Base-by-base conservation (phyloP, 2,329 filamentous ascomycete genomes). In the Alternaria arborescens region DNA sequence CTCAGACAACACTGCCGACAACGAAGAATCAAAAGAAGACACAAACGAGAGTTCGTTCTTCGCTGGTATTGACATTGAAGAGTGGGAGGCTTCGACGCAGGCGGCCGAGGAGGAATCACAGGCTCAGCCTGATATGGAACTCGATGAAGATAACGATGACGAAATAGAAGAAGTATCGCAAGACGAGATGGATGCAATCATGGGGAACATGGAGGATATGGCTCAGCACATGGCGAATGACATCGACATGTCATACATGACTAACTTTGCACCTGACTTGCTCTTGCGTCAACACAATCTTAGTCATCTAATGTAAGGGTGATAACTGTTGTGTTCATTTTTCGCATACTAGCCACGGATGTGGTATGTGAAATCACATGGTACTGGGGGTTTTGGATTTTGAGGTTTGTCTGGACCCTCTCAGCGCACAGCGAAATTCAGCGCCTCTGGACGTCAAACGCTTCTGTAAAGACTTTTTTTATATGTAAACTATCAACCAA, bases 181-280 rank as follows among this genome's bases (percentile, higher is more conserved):
- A 20, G 62, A 65, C 1, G 61, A 65, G 1, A 41, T 67, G 8
- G 55, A 67, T 16, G 56, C 56, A 1, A 58, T 71, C 10, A 51
- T 71, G 16, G 46, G 40, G 2, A 67, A 67, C 28, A 47, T 70
- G 53, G 54, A 62, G 30, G 60, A 70, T 10, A 30, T 47, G 4
- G 58, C 55, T 11, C 54, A 61, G 8, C 48, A 60, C 10, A 30
- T 52, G 8, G 56, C 57, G 4, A 62, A 60, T 28, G 58, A 57
- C 5, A 28, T 26, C 5, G 69, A 71, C 22, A 36, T 71, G 6
- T 57, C 54, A 18, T 71, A 65, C 40, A 56, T 70, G 62, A 59
- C 55, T 5, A 71, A 70, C n/a, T 70, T 71, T 30, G 67, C 67
- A 14, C 69, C 69, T 26, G 61, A 62, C 3, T 26, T 71, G 46